Conservation (phyloP, 768 basidiomycete genomes). For the Tylopilus vinaceipallidus region DNA sequence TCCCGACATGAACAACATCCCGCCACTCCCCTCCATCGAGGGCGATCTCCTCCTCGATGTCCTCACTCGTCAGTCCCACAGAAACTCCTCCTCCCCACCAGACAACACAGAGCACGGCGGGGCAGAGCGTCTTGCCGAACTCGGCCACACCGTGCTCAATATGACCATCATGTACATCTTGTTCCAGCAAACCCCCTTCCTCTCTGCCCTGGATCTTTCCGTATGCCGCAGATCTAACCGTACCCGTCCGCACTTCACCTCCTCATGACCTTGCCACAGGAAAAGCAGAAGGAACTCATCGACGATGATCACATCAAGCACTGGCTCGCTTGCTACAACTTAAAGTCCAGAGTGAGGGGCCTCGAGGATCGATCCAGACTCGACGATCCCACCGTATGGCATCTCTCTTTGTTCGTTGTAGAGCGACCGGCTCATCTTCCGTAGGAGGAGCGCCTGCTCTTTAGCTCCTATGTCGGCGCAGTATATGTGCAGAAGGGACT, state of each 20-base stretch:
- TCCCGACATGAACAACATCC: conserved; percentile 33
- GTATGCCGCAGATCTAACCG: conserved; percentile 33
- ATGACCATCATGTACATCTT: conserved; percentile 51
- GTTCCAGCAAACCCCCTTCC: conserved; percentile 44
- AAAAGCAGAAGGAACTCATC: conserved; percentile 30
- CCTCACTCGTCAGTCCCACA: conserved; percentile 48
- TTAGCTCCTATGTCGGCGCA: conserved; percentile 66
- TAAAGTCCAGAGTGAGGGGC: conserved; percentile 54
- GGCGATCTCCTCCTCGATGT: conserved; percentile 60
- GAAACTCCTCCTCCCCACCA: conserved; percentile 28
- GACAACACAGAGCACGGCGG: conserved; percentile 52
- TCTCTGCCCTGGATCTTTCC: conserved; percentile 41
- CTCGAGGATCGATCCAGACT: conserved; percentile 37
- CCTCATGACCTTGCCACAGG: conserved; percentile 14
- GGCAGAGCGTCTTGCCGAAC: conserved; percentile 54
- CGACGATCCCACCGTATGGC: conserved; percentile 36
- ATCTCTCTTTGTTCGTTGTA: neutral
- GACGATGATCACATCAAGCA: conserved; percentile 39
- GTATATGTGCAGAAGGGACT: conserved; percentile 58
- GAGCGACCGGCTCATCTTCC: conserved; percentile 7
- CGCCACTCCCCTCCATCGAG: conserved; percentile 54
- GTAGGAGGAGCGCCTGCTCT: conserved; percentile 57
- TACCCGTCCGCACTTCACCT: neutral
- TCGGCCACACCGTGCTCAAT: conserved; percentile 54
- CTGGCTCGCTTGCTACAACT: conserved; percentile 52